These are phyloP conservation scores for Citrullus mucosospermus DNA, from an alignment of 306 rosid species.

Conservation along the genomic window DNA sequence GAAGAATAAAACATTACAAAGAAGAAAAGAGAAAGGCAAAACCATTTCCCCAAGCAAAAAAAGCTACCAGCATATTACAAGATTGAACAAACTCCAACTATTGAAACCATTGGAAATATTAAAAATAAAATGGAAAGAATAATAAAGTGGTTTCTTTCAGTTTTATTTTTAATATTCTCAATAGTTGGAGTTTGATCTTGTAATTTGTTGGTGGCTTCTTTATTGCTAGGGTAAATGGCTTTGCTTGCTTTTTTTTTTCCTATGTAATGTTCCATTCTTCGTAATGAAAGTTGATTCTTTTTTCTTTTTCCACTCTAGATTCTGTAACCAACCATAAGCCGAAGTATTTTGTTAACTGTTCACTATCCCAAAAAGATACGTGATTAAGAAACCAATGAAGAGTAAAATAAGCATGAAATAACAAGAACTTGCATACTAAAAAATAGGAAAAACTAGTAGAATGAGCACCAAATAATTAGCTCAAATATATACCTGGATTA, in stretches of 20 bases:
- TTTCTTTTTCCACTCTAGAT: neutral
- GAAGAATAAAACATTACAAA: neutral
- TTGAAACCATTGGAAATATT: neutral
- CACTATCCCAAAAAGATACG: neutral
- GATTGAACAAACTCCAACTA: neutral
- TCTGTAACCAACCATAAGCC: neutral
- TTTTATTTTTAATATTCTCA: too few species aligned
- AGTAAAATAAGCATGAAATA: neutral
- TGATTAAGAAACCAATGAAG: neutral
- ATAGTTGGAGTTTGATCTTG: too few species aligned
- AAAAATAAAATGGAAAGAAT: neutral
- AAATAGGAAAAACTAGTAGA: neutral
- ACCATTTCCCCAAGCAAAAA: neutral
- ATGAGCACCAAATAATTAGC: neutral
- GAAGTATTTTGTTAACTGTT: neutral
- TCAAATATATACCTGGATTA: slow-evolving; percentile 32
- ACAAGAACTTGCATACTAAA: neutral
- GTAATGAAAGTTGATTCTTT: too few species aligned
- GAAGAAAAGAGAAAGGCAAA: neutral
- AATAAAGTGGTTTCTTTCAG: too few species aligned
- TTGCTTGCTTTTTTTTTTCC: too few species aligned
- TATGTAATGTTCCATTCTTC: too few species aligned
- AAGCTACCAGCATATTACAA: neutral
- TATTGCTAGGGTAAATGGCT: too few species aligned
- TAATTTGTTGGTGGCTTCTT: too few species aligned